Percentiles rank a stretch among this genome's conserved stretches.
Conservation (phyloP, 805 yeast genomes). For the Cyberlindnera petersonii region DNA sequence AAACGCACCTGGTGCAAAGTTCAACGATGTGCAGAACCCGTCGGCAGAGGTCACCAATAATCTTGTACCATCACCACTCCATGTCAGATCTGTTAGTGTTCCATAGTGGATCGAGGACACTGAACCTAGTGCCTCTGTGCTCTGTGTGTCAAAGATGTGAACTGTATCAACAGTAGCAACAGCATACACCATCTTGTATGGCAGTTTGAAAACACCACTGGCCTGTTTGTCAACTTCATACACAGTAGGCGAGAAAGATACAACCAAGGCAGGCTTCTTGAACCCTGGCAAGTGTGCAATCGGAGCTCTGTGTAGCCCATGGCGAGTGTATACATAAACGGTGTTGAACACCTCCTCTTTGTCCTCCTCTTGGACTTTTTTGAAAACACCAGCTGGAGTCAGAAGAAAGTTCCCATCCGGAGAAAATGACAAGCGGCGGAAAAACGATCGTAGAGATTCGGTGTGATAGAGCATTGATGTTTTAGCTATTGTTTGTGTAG, state of each 20-base stretch:
- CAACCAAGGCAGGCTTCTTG: constrained; percentile 78
- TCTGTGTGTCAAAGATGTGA: constrained; percentile 75
- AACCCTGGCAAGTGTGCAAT: constrained; percentile 76
- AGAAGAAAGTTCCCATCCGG: constrained; percentile 84
- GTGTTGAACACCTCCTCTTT: constrained; percentile 54
- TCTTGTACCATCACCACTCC: constrained; percentile 74
- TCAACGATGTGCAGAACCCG: constrained; percentile 79
- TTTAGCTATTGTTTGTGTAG: constrained; percentile 27
- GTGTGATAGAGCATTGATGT: constrained; percentile 64
- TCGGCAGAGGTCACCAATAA: constrained; percentile 82
- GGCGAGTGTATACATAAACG: constrained; percentile 74
- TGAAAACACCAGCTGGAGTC: constrained; percentile 71
- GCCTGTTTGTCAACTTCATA: constrained; percentile 37
- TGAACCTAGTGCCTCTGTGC: constrained; percentile 61
- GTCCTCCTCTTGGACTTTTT: constrained; percentile 26
- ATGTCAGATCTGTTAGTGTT: constrained; percentile 79
- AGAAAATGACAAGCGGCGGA: constrained; percentile 79
- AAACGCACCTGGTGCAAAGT: constrained; percentile 48
- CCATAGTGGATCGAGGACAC: constrained; percentile 83
- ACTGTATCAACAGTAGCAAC: constrained; percentile 90
- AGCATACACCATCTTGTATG: constrained; percentile 84
- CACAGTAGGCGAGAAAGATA: constrained; percentile 67
- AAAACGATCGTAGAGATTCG: constrained; percentile 86
- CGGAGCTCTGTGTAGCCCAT: constrained; percentile 65
- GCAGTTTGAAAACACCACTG: constrained; percentile 46